Evolutionary conservation across 768 basidiomycete species (phyloP), one percentile per base, ranked within the genome.

Genomic region (Kwoniella sp.): DNA sequence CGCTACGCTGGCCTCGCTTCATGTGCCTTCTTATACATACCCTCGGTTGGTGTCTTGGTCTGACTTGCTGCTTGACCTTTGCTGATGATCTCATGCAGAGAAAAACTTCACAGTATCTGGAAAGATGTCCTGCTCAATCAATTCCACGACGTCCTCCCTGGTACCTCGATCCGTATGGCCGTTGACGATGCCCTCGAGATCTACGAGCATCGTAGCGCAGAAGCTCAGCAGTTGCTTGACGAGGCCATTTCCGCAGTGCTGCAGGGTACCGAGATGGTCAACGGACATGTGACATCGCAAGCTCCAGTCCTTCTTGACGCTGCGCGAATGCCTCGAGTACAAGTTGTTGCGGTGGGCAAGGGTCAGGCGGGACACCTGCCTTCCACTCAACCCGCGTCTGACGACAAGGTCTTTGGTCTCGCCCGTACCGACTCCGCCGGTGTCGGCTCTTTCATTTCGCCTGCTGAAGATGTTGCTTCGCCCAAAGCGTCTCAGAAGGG

Each of bases 121-220:
- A 91, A 95, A 82, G 92, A 93, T 72, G 88, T 93, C 4, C 82
- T 81, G 1, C 76, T 82, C 12, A 79, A 77, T 59, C 80, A 81
- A 53, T 81, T 81, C 71, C 80, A 79, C 64, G 75, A 77, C 67
- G 91, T 93, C 46, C 87, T 96, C 44, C 92, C 76, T 21, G 78
- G 77, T 2, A 76, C 73, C 26, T 73, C 67, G 51, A 92, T 92
- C 59, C 90, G 89, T 0, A 92, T 96, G 90, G 92, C 63, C 1
- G 95, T 96, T 77, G 88, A 92, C 0, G 94, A 98, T 73, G 91
- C 91, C 2, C 90, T 92, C 77, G 62, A 27, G 15, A 63, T 63
- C 15, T 63, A 67, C 66, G 51, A 36, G 13, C 48, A 46, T 8
- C 55, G 66, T 8, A 15, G 27, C 10, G 29, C 10, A 6, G 30